Base-by-base conservation (phyloP, 2,329 filamentous ascomycete genomes). In the Zelopaecilomyces penicillatus region DNA sequence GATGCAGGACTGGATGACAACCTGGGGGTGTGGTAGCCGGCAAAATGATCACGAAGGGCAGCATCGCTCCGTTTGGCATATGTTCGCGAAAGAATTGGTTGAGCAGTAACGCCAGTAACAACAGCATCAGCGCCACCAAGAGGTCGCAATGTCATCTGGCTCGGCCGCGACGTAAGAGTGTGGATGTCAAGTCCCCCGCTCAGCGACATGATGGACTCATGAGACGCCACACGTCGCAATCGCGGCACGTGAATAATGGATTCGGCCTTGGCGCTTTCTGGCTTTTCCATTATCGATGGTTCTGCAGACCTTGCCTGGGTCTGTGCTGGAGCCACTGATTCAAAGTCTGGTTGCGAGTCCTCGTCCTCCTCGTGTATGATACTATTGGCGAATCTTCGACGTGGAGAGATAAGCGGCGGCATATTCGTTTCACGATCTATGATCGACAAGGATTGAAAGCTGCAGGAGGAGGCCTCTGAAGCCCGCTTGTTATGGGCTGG, bases 131-230 rank as follows among this genome's bases (percentile, higher is more conserved):
- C 69, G 45, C 70, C 70, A 46, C 74, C 78, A 27, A 76, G 65
- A 30, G 71, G 69, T 41, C 74, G 60, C 49, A 79, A 57, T 26
- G 82, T 78, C 47, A 93, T 75, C 56, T 94, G 87, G 31, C 85
- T 87, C 0, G 87, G 87, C 4, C 85, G 78, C 2, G 76, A 74
- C 55, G 83, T 82, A 4, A 94, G 72, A 0, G 85, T 89, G 61
- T 95, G 89, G 41, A 95, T 94, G 59, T 96, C 91, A 61, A 95
- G 83, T 2, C 89, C 89, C 4, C 88, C 89, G 0, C 83, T 80
- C 2, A 95, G 76, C 0, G 90, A 96, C 53, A 96, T 77, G 49
- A 96, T 82, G 12, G 87, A 95, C 60, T 96, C 90, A 54, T 95
- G 88, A 2, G 90, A 95, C 2, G 80, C 60, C 3, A 80, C 74